phyloP scores from a whole-genome alignment of 495 filamentous ascomycete species.

The Extremus antarcticus region DNA sequence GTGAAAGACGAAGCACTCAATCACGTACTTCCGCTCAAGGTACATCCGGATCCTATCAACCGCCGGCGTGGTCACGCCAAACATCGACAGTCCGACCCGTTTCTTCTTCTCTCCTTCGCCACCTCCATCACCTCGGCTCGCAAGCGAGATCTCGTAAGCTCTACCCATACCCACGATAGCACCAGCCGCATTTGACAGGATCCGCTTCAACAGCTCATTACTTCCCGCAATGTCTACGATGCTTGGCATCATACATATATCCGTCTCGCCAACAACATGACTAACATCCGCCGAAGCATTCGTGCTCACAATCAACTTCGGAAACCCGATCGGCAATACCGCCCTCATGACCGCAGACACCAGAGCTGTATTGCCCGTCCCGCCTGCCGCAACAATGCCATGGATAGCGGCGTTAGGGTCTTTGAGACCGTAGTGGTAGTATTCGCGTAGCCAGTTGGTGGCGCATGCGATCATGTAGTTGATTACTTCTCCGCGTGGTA shows the following conservation, averaged over 20 bases:
- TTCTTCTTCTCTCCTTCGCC: constrained; percentile 25
- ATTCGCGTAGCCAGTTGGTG: constrained; percentile 24
- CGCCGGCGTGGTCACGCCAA: constrained; percentile 59
- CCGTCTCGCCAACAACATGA: constrained; percentile 49
- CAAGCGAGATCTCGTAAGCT: constrained; percentile 28
- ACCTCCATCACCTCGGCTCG: neutral
- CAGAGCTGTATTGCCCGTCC: constrained; percentile 48
- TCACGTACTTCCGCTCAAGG: constrained; percentile 32
- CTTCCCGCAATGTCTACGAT: constrained; percentile 59
- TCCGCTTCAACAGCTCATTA: constrained; percentile 44
- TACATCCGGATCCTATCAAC: constrained; percentile 39
- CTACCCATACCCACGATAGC: constrained; percentile 46
- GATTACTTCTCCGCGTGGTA: constrained; percentile 42
- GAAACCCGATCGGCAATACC: constrained; percentile 49
- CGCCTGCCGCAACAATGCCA: constrained; percentile 46
- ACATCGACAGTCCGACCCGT: constrained; percentile 57
- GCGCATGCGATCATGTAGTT: constrained; percentile 38
- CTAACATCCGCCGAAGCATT: constrained; percentile 52
- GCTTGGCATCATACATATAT: constrained; percentile 59
- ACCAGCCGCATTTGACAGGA: constrained; percentile 51
- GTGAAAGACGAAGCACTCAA: constrained; percentile 57
- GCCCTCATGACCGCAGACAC: constrained; percentile 46
- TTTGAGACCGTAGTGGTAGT: constrained; percentile 21
- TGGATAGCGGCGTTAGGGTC: constrained; percentile 33
- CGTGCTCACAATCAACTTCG: constrained; percentile 60